Evolutionary conservation across 2,329 filamentous ascomycete genomes (phyloP), one percentile per base, ranked within the genome.

Genomic region (Monosporascus sp.): DNA sequence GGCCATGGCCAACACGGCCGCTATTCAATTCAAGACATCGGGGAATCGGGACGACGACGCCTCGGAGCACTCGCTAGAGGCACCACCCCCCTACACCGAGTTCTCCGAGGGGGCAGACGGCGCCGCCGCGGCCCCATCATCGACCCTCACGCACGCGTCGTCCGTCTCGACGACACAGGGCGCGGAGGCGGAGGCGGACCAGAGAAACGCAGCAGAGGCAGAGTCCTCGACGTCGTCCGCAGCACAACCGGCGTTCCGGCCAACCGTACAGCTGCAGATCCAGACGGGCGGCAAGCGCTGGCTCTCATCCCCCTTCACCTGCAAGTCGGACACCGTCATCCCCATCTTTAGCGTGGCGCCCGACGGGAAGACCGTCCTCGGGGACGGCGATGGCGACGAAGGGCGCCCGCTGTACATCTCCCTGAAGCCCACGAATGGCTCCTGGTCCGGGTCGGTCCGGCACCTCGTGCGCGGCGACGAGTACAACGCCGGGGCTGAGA

Each of bases 181-280:
- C 31, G 31, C 9, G 9, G 31, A 35, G 31, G 31, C 31, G 31
- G 31, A 35, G 31, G 11, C 31, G 31, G 31, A 35, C 31, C 31
- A 5, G 31, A 35, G 31, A 35, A 35, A 5, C 31, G 11, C 31
- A 24, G 22, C 22, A 24, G 22, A 24, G 22, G 2, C 22, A 35
- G 31, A 35, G 31, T 6, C 20, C n/a, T 15, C 43, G 14, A 3
- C 41, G 15, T 14, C 49, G n/a, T 6, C 51, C 1, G 14, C 43
- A 5, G 7, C 38, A 43, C 52, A 3, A 14, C 24, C 51, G 6
- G 18, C 50, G 48, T 81, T 82, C 64, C 55, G 52, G 7, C 70
- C 77, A 3, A 75, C 75, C 1, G 66, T 68, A 22, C 68, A 71
- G 11, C 70, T 82, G 24, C 77, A 81, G 55, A 74, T 83, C 58